Evolutionary conservation across 306 rosid genomes (phyloP).

Genomic region (Cajanus cajan): DNA sequence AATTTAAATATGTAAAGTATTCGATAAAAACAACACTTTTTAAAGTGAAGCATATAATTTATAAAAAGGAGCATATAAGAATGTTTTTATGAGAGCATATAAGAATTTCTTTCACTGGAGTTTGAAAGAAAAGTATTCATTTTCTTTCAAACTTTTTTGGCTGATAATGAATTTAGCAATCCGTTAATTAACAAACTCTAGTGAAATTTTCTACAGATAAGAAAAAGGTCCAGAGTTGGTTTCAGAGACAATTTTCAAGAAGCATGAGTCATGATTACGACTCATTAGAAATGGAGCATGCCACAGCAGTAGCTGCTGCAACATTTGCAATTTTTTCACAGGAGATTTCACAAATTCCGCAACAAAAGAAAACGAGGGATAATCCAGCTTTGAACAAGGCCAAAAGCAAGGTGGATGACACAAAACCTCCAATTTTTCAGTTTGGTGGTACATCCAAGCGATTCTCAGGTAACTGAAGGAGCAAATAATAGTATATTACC

Average conservation of each 20-base stretch:
- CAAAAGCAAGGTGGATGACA: conserved; percentile 44
- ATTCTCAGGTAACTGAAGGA: conserved; percentile 48
- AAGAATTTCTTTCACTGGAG: neutral
- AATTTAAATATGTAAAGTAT: neutral
- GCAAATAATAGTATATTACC: neutral
- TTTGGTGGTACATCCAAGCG: conserved; percentile 35
- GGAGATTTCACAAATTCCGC: conserved; percentile 35
- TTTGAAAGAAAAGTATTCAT: no score
- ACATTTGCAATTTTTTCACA: conserved; percentile 54
- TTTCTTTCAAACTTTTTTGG: neutral
- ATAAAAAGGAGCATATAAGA: no score
- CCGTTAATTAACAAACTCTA: neutral
- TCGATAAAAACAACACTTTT: neutral
- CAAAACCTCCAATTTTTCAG: conserved; percentile 28
- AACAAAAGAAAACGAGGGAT: neutral
- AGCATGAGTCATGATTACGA: conserved; percentile 64
- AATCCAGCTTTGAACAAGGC: conserved; percentile 22
- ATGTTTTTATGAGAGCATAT: neutral
- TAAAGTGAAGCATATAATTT: neutral
- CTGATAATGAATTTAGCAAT: neutral
- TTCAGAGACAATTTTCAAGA: conserved; percentile 46
- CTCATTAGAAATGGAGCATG: conserved; percentile 45
- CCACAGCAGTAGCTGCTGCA: conserved; percentile 76
- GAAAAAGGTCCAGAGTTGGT: conserved; percentile 56
- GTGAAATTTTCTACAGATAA: conserved; percentile 49